phyloP scores from a whole-genome alignment of 495 filamentous ascomycete species.

The Bathelium albidoporum region DNA sequence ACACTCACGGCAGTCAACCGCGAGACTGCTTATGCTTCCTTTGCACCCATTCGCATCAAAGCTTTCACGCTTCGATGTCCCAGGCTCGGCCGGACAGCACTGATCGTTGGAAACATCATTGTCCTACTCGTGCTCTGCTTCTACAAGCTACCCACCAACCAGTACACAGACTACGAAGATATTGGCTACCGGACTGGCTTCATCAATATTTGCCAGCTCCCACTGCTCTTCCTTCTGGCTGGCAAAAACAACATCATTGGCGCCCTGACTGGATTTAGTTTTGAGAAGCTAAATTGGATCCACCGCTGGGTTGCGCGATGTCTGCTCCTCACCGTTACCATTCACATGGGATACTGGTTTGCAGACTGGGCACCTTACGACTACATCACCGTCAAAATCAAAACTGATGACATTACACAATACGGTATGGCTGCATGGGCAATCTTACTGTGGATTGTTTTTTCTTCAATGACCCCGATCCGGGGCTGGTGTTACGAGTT shows the following conservation, averaged over 20 bases:
- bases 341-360: conserved; percentile 68
- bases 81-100: conserved; percentile 44
- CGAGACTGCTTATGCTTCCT: conserved; percentile 11
- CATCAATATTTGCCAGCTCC: conserved; percentile 49
- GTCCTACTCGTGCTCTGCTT: conserved; percentile 50
- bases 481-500: conserved; percentile 64
- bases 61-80: conserved; percentile 39
- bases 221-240: conserved; percentile 17
- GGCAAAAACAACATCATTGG: conserved; percentile 21
- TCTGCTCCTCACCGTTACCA: conserved; percentile 49
- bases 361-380: conserved; percentile 55
- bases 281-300: conserved; percentile 19
- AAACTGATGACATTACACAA: conserved; percentile 52
- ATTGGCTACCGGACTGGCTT: conserved; percentile 69
- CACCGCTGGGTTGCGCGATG: conserved; percentile 19
- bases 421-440: conserved; percentile 66
- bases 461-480: conserved; percentile 59
- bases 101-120: conserved; percentile 46
- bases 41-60: conserved; percentile 25
- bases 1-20: conserved; percentile 15
- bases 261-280: conserved; percentile 16
- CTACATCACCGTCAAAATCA: conserved; percentile 51
- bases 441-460: conserved; percentile 58
- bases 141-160: conserved; percentile 30
- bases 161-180: conserved; percentile 50